Conservation (phyloP, 2,329 filamentous ascomycete species). For the Ceratocystis lukuohia region DNA sequence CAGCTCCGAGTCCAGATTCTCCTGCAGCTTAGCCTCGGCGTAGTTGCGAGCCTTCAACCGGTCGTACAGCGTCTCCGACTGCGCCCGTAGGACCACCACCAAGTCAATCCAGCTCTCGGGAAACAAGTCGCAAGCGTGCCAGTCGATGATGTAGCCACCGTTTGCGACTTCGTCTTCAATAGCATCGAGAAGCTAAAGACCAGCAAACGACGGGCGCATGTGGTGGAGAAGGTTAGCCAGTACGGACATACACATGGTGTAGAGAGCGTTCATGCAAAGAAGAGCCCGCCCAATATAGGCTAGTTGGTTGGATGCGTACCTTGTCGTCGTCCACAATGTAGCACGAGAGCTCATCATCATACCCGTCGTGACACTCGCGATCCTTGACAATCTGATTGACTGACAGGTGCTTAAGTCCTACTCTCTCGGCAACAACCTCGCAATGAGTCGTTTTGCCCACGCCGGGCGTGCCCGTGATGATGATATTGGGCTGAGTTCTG, state of each 20-base stretch:
- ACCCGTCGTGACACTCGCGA: conserved; percentile 72
- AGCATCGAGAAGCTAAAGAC: conserved; percentile 60
- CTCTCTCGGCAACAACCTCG: conserved; percentile 62
- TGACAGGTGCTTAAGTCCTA: conserved; percentile 67
- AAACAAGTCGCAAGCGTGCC: conserved; percentile 95
- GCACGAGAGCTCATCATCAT: conserved; percentile 69
- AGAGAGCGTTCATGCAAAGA: neutral
- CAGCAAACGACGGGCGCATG: neutral
- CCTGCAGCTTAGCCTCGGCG: conserved; percentile 74
- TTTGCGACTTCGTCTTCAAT: conserved; percentile 68
- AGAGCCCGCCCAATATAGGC: neutral
- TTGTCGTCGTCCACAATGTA: conserved; percentile 97
- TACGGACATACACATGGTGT: neutral
- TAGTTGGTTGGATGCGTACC: conserved; percentile 34
- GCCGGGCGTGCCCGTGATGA: conserved; percentile 89
- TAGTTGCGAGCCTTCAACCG: conserved; percentile 71
- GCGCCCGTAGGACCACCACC: conserved; percentile 76
- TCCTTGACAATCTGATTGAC: conserved; percentile 91
- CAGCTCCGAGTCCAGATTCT: conserved; percentile 94
- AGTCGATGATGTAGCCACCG: conserved; percentile 86
- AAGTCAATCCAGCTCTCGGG: conserved; percentile 89
- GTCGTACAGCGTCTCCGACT: conserved; percentile 72
- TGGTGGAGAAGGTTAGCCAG: neutral
- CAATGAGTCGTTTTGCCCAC: conserved; percentile 92
- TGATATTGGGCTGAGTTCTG: conserved; percentile 64